Evolutionary conservation across 352 stramenopile genomes (phyloP).

Genomic region (Vaucheria bursata): DNA sequence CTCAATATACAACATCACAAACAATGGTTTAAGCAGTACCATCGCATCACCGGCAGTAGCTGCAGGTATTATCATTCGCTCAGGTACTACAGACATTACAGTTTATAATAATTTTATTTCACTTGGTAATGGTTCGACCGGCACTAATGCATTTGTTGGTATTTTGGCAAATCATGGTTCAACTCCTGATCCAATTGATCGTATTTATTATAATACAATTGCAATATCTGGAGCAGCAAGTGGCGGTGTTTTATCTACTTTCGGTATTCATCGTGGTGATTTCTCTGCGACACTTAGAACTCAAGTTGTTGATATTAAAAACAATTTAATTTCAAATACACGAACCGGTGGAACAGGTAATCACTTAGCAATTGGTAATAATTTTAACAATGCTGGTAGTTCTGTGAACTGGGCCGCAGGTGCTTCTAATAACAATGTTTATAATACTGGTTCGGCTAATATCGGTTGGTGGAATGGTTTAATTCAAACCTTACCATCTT

Average conservation of each 20-base stretch:
- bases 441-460: not conserved
- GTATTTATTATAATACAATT: not conserved
- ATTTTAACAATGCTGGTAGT: not conserved
- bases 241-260: not conserved
- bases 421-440: not conserved
- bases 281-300: not conserved
- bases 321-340: not conserved
- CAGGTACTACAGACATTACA: not conserved
- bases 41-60: not conserved
- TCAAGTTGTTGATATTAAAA: not conserved
- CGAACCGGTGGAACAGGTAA: constrained; percentile 1
- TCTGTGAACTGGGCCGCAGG: not conserved
- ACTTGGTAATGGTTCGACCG: not conserved
- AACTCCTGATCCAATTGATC: not conserved
- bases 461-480: not conserved
- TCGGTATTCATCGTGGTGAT: not conserved
- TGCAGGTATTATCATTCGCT: not conserved
- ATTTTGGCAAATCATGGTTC: not conserved
- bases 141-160: not conserved
- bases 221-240: not conserved
- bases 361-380: not conserved
- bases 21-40: not conserved
- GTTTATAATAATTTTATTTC: constrained; percentile 4
- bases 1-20: not conserved
- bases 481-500: not conserved